Base-by-base conservation (phyloP, 306 rosid genomes). In the Vicia faba region DNA sequence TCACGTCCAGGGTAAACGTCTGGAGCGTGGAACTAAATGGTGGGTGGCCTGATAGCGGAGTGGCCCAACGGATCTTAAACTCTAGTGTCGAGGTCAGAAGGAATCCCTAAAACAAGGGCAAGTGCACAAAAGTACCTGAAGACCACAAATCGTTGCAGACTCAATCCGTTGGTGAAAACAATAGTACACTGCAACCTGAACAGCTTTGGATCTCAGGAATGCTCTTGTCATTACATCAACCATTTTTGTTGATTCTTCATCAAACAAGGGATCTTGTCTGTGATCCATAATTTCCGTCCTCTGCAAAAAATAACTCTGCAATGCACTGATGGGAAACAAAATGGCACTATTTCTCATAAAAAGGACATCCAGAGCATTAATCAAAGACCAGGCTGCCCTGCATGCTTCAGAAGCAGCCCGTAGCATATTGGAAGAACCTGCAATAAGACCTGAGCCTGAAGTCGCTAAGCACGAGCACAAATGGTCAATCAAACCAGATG, bases 361-460 rank as follows among this genome's bases (percentile, higher is more conserved):
- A 73, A 75, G 80, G 53, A 62, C 63, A 68, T 93, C 96, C 63
- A 80, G 55, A 62, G 96, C 93, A 75, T 85, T 87, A 78, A 90
- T 74, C 69, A 93, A 70, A 15, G 77, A 84, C 99, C 99, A 93
- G 81, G 81, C 66, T 69, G 97, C 91, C 68, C 82, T 81, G 63
- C 96, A 90, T 36, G 95, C 90, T 83, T 93, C 97, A 74, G 91
- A 86, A 68, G 99, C 95, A 75, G 87, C 87, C 67, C 91, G 86
- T 61, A 84, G 75, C 84, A 93, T 84, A 75, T 68, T 77, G 40
- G 92, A 88, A 79, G 99, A 90, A 61, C 98, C 98, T 16, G 95
- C 88, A 70, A 81, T 82, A 73, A 88, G 92, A 80, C 98, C 85
- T 0, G 91, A 81, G 33, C 97, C 99, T 57, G 96, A 81, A 64